phyloP scores from a whole-genome alignment of 2,329 filamentous ascomycete species.

The Cladosporium sp. region DNA sequence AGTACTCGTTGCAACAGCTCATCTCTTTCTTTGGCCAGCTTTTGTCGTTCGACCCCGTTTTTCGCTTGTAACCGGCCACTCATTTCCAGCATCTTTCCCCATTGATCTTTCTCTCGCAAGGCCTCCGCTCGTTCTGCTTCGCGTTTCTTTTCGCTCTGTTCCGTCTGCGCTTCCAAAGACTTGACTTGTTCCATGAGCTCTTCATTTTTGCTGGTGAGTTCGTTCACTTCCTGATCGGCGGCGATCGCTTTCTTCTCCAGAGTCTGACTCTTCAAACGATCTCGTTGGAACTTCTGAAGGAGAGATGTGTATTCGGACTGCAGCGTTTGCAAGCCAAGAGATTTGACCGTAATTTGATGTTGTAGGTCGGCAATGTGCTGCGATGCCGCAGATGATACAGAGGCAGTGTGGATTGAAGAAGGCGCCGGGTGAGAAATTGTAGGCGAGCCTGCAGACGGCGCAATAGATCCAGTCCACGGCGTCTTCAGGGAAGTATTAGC shows the following conservation, averaged over 20 bases:
- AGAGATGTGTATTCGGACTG: conserved; percentile 52
- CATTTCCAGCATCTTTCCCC: conserved; percentile 49
- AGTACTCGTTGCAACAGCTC: conserved; percentile 23
- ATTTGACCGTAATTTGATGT: conserved; percentile 51
- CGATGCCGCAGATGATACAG: conserved; percentile 24
- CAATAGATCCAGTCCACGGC: not conserved
- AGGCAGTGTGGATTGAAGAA: conserved; percentile 23
- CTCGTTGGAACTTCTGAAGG: conserved; percentile 48
- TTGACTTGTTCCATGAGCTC: conserved; percentile 44
- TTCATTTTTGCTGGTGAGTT: conserved; percentile 47
- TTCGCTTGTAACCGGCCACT: conserved; percentile 42
- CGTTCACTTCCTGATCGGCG: conserved; percentile 49
- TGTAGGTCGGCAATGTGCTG: conserved; percentile 47
- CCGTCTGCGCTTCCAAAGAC: conserved; percentile 45
- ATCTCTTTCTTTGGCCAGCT: conserved; percentile 37
- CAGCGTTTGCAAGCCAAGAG: conserved; percentile 48
- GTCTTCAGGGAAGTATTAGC: conserved; percentile 12
- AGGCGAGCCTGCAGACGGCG: conserved; percentile 12
- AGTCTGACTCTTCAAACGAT: conserved; percentile 45
- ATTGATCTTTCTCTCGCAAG: conserved; percentile 44
- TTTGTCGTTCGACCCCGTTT: conserved; percentile 38
- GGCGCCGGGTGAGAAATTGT: conserved; percentile 20
- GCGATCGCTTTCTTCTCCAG: conserved; percentile 49
- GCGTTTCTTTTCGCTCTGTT: conserved; percentile 44
- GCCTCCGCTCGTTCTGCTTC: conserved; percentile 43